Evolutionary conservation across 148 eudicot genomes (phyloP).

Genomic region (Rhododendron griersonianum): DNA sequence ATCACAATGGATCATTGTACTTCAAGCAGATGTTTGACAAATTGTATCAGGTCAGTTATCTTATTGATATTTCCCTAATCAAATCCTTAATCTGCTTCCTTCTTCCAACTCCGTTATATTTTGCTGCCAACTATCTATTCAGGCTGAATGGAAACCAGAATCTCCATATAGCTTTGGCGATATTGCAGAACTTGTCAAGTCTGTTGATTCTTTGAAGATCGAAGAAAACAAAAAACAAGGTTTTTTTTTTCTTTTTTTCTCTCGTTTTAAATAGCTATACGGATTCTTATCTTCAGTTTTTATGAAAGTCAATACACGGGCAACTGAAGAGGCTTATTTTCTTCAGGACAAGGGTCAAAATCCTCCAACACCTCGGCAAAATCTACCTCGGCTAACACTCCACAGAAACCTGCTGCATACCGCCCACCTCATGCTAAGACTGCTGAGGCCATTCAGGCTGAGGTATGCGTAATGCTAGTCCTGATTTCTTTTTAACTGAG

Average conservation of each 20-base stretch:
- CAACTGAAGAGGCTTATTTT: neutral
- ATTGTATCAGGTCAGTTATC: conserved; percentile 72
- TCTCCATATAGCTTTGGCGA: conserved; percentile 75
- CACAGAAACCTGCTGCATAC: conserved; percentile 90
- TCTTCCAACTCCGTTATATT: conserved; percentile 12
- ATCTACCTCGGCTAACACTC: conserved; percentile 41
- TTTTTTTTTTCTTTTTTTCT: conserved; percentile 11
- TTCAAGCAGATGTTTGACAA: conserved; percentile 89
- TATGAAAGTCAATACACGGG: neutral
- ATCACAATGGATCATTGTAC: conserved; percentile 72
- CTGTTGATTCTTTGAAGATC: conserved; percentile 62
- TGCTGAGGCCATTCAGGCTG: conserved; percentile 75
- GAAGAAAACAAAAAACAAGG: conserved; percentile 68
- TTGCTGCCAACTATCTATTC: conserved; percentile 13
- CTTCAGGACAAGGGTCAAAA: conserved; percentile 67
- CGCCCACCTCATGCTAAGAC: conserved; percentile 92
- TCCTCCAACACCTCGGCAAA: conserved; percentile 47
- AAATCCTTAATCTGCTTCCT: conserved; percentile 2
- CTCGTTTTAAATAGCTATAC: conserved; percentile 7
- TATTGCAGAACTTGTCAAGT: conserved; percentile 62
- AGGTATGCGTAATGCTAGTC: conserved; percentile 41
- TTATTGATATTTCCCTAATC: neutral
- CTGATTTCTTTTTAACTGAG: neutral
- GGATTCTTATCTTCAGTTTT: neutral
- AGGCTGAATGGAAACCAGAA: conserved; percentile 99